Base-by-base conservation (phyloP, 495 filamentous ascomycete species). In the Aspergillus campestris region DNA sequence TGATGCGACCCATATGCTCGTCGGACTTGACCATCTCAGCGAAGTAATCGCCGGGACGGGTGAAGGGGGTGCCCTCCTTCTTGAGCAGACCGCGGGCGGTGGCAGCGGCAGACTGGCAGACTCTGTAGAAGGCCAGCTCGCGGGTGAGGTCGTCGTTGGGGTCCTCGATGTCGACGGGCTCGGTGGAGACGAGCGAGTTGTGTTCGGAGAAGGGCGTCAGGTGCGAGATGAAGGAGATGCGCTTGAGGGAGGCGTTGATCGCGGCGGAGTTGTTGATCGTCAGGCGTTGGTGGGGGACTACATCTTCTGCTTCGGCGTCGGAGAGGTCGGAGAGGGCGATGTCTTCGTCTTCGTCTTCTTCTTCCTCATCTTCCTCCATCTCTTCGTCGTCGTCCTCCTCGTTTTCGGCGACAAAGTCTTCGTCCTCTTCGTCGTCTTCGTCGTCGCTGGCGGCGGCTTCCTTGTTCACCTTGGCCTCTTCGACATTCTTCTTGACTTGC, bases 1-100 rank as follows among this genome's bases (percentile, higher is more conserved):
- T 94, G 65, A 98, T 87, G 72, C 83, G 84, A 55, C 85, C 84
- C 92, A 98, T 98, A 60, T 94, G 94, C 72, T 94, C 91, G 68
- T 98, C 94, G 57, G 81, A 87, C 75, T 96, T 95, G 49, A 96
- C 80, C 86, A 95, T 98, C 75, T 98, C 92, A 24, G 92, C 92
- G 56, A 98, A 97, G 70, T 94, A 98, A 66, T 98, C 92, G 30
- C 75, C 80, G 7, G 92, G 92, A 5, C 92, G 79, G 5, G 86
- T 82, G 69, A 97, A 97, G 7, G 83, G 79, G 7, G 89, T 72
- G 31, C 82, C 84, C 61, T 94, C 89, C 56, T 84, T 84, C 65
- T 85, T 85, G 34, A 98, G 77, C 31, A 81, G 64, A 5, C 67
- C 64, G 37, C 90, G 82, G 10, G 79, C 92, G 39, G 79, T 63